Conservation (phyloP, 768 basidiomycete species). For the Lactifluus hygrophoroides region DNA sequence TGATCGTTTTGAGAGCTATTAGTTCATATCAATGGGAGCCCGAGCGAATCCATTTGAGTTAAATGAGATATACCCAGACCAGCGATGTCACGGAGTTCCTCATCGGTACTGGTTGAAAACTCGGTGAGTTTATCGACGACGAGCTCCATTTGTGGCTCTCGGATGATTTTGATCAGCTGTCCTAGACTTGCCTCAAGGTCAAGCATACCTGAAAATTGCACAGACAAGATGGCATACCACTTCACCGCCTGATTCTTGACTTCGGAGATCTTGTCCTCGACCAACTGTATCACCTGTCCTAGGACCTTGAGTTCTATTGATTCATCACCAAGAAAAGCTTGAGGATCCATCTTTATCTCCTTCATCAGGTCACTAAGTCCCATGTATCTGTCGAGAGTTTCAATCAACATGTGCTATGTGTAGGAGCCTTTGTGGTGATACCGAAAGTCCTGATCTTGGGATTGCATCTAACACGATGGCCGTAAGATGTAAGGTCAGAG, state of each 20-base stretch:
- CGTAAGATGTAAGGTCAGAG: not conserved
- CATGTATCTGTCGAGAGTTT: constrained; percentile 66
- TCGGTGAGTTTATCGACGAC: constrained; percentile 87
- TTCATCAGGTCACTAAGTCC: constrained; percentile 89
- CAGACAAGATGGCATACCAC: constrained; percentile 45
- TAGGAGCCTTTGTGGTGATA: constrained; percentile 28
- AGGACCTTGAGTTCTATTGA: constrained; percentile 76
- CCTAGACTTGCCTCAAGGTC: constrained; percentile 51
- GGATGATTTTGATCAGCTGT: constrained; percentile 82
- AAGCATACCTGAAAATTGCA: not conserved
- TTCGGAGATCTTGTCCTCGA: constrained; percentile 94
- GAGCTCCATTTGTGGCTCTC: constrained; percentile 70
- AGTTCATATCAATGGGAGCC: not conserved
- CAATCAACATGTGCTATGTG: constrained; percentile 13
- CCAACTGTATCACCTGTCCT: constrained; percentile 72
- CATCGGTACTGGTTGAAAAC: constrained; percentile 79
- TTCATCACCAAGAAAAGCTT: constrained; percentile 78
- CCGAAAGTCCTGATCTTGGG: constrained; percentile 87
- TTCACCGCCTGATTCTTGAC: constrained; percentile 98
- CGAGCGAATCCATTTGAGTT: not conserved
- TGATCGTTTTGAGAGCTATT: constrained; percentile 89
- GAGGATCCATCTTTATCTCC: constrained; percentile 74
- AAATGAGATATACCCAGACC: constrained; percentile 57
- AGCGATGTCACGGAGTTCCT: constrained; percentile 91
- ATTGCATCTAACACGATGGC: constrained; percentile 59